Base-by-base conservation (phyloP, 2,329 filamentous ascomycete species). In the Penicillium janthinellum region DNA sequence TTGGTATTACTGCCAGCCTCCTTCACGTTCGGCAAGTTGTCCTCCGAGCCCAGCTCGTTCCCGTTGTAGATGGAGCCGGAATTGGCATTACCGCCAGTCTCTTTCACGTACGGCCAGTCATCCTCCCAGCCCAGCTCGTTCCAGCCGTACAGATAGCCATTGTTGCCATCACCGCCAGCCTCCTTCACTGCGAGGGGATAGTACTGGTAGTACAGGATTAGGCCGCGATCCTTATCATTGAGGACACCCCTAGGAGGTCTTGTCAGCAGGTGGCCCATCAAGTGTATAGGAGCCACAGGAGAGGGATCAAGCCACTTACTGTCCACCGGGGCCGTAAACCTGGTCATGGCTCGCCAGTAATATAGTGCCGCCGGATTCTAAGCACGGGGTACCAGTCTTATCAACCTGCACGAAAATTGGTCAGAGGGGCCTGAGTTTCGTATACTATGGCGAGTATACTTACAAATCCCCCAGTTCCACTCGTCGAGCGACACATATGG, bases 261-360 rank as follows among this genome's bases (percentile, higher is more conserved):
- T 31, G 28, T 31, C 28, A 31, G 28, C 6, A 7, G 28, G 28
- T 31, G 28, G 28, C 28, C 28, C 28, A 31, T 31, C 28, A 31
- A 20, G 28, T 31, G 28, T 31, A 31, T 31, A 31, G 28, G 4
- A 74, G 44, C 34, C n/a, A n/a, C 31, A 25, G 11, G 28, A 22
- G 58, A 60, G 61, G 42, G 20, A 5, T 63, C 22, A 34, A 28
- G n/a, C 22, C 57, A 88, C 81, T 53, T 83, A 85, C 72, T 89
- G 86, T 35, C 87, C 87, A 58, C 88, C 88, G 6, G 88, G 88
- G 17, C 83, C 88, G 65, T 89, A 90, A 0, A 89, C 81, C 45
- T 77, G 82, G 5, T 75, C 84, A 64, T 90, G 86, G 20, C 81
- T 84, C 57, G 82, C 79, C 0, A 90, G 79, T 1, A 90, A 81